phyloP scores from a whole-genome alignment of 2,329 filamentous ascomycete species.

The Remersonia thermophila region DNA sequence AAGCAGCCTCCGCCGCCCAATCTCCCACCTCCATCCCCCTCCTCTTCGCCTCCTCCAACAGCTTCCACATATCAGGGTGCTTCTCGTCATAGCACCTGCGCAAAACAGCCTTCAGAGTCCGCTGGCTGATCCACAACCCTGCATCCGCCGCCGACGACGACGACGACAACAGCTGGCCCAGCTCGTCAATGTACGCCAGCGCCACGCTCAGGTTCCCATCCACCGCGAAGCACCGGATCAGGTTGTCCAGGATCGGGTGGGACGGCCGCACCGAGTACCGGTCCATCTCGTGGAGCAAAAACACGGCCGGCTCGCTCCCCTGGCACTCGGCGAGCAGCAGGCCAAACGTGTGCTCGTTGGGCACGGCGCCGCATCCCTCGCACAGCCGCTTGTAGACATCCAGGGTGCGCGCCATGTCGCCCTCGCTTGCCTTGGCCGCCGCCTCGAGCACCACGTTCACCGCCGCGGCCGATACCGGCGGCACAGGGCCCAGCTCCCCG shows the following conservation, averaged over 20 bases:
- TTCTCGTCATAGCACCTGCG: constrained; percentile 22
- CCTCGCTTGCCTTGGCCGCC: constrained; percentile 11
- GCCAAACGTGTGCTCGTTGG: constrained; percentile 25
- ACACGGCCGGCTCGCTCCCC: constrained; percentile 20
- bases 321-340: constrained; percentile 23
- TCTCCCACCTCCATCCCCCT: constrained; percentile 5
- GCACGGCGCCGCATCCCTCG: constrained; percentile 23
- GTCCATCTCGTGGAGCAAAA: constrained; percentile 27
- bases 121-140: constrained; percentile 21
- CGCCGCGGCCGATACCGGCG: constrained; percentile 26
- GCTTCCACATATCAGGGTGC: constrained; percentile 22
- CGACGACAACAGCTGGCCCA: background rate
- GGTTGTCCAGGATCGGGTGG: constrained; percentile 19
- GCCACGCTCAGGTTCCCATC: constrained; percentile 24
- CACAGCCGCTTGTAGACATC: constrained; percentile 27
- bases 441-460: constrained; percentile 32
- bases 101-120: constrained; percentile 23
- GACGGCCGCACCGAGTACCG: constrained; percentile 23
- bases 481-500: constrained; percentile 31
- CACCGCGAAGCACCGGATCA: constrained; percentile 23
- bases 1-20: background rate
- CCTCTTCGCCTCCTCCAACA: constrained; percentile 23
- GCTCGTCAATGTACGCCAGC: constrained; percentile 17
- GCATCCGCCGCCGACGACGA: background rate
- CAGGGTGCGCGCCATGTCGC: constrained; percentile 16